Conservation (phyloP, 352 stramenopile species). For the Globisporangium parvum region DNA sequence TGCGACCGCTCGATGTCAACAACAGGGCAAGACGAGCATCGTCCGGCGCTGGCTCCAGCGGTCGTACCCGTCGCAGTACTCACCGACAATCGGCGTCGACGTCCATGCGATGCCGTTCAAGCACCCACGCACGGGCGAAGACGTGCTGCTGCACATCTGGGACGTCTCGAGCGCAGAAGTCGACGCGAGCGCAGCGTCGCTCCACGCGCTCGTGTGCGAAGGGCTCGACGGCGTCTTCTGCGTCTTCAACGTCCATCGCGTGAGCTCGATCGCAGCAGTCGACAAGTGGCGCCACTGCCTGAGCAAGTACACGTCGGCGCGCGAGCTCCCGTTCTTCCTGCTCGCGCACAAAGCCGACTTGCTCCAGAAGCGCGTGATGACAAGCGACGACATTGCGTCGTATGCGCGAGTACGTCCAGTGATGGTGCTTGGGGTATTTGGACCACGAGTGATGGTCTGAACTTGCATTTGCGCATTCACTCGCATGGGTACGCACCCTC, state of each 20-base stretch:
- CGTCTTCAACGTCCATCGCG: constrained; percentile 84
- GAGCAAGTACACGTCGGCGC: constrained; percentile 65
- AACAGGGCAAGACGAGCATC: constrained; percentile 78
- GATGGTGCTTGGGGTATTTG: not conserved
- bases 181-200: constrained; percentile 45
- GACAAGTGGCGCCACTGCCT: constrained; percentile 80
- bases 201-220: constrained; percentile 71
- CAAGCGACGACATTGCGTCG: constrained; percentile 76
- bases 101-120: constrained; percentile 43
- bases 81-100: constrained; percentile 76
- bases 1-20: not conserved
- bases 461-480: too few relatives aligned
- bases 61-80: constrained; percentile 63
- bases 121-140: constrained; percentile 24
- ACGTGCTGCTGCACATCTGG: constrained; percentile 65
- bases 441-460: too few relatives aligned
- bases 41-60: constrained; percentile 68
- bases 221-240: constrained; percentile 82
- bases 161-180: constrained; percentile 75
- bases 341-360: constrained; percentile 81
- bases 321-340: constrained; percentile 73
- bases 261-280: constrained; percentile 80
- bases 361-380: constrained; percentile 83
- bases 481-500: too few relatives aligned
- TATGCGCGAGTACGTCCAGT: constrained; percentile 42